phyloP scores from a whole-genome alignment of 768 basidiomycete species.

The Suillus decipiens region DNA sequence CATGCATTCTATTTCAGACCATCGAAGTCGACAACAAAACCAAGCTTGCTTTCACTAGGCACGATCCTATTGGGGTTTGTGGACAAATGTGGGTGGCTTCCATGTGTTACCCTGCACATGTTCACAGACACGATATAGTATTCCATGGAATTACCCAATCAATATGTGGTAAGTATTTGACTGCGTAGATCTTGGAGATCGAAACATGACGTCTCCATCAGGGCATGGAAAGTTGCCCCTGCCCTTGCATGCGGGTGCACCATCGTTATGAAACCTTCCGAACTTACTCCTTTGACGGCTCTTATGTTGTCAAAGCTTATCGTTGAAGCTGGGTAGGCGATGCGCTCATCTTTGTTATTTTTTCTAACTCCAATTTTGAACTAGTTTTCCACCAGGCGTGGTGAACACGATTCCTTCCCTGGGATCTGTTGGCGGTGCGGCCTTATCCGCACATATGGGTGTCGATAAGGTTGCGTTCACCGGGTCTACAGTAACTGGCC shows the following conservation, averaged over 20 bases:
- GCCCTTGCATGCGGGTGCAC: constrained; percentile 91
- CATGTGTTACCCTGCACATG: constrained; percentile 11
- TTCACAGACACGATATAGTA: constrained; percentile 42
- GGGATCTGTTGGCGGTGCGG: constrained; percentile 82
- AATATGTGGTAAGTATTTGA: constrained; percentile 63
- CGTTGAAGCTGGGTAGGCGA: constrained; percentile 74
- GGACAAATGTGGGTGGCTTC: constrained; percentile 75
- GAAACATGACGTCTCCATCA: constrained; percentile 25
- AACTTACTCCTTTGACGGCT: constrained; percentile 82
- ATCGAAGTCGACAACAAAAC: constrained; percentile 79
- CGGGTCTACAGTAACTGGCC: constrained; percentile 86
- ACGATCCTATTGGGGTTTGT: constrained; percentile 93
- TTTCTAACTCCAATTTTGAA: neutral
- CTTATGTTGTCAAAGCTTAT: constrained; percentile 80
- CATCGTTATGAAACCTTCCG: constrained; percentile 94
- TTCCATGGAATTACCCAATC: constrained; percentile 94
- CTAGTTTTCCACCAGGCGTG: constrained; percentile 87
- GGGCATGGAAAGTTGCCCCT: constrained; percentile 92
- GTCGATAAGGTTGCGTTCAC: constrained; percentile 97
- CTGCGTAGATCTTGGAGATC: constrained; percentile 8
- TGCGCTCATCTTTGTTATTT: constrained; percentile 1
- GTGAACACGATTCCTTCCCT: constrained; percentile 86
- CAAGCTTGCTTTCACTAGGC: constrained; percentile 84
- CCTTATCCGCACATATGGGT: constrained; percentile 76
- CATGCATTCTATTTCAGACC: constrained; percentile 43